phyloP scores from a whole-genome alignment of 345 rosid genomes.

The Acer saccharum region DNA sequence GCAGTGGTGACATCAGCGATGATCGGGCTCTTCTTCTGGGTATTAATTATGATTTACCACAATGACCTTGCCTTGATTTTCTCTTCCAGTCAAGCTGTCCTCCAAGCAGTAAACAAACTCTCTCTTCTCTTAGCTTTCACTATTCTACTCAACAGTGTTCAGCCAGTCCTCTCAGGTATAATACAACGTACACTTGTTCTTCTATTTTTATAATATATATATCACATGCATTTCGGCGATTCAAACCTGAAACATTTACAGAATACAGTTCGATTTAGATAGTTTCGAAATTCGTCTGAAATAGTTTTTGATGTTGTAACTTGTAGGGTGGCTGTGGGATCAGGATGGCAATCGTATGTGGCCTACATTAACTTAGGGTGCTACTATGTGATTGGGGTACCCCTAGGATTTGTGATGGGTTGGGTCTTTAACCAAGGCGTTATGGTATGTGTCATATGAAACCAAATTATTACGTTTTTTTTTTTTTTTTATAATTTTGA shows the following conservation, averaged over 20 bases:
- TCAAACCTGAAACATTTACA: too few relatives aligned
- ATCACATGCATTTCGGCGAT: too few relatives aligned
- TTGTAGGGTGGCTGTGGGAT: slow-evolving; percentile 61
- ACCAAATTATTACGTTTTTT: too few relatives aligned
- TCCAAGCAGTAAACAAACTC: slow-evolving; percentile 55
- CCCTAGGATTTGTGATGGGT: slow-evolving; percentile 82
- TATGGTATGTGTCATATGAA: slow-evolving; percentile 43
- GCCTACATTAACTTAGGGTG: slow-evolving; percentile 81
- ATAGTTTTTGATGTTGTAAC: not conserved
- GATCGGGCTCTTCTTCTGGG: slow-evolving; percentile 63
- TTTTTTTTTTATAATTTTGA: too few relatives aligned
- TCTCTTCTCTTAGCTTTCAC: slow-evolving; percentile 74
- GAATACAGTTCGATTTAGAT: not conserved
- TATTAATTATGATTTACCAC: slow-evolving; percentile 47
- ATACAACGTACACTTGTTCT: not conserved
- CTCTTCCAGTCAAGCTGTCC: slow-evolving; percentile 56
- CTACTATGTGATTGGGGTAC: slow-evolving; percentile 74
- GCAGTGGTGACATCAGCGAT: slow-evolving; percentile 58
- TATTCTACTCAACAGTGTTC: slow-evolving; percentile 83
- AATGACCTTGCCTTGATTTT: slow-evolving; percentile 58
- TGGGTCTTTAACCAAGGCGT: slow-evolving; percentile 79
- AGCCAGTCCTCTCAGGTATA: slow-evolving; percentile 78
- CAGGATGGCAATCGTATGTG: too few relatives aligned
- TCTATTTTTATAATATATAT: not conserved
- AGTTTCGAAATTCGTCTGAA: not conserved